A percentile compares a stretch with the other conserved stretches of the same genome.
Conservation (phyloP, 2,329 filamentous ascomycete genomes). For the Paraphaeosphaeria minitans region DNA sequence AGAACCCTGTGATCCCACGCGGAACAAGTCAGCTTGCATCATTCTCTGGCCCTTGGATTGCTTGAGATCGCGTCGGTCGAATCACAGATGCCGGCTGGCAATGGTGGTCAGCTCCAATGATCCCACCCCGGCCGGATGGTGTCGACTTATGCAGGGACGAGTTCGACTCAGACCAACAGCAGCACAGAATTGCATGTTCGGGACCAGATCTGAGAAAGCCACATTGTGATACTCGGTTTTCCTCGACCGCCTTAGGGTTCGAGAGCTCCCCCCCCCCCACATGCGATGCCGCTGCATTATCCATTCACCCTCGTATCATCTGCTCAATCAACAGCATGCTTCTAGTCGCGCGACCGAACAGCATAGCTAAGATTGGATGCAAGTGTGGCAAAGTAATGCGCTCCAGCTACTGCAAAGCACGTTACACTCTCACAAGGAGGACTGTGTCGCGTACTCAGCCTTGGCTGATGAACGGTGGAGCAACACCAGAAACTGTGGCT, state of each 20-base stretch:
- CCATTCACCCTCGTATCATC: not conserved
- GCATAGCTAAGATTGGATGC: not conserved
- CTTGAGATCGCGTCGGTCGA: constrained; percentile 14
- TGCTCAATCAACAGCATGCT: not conserved
- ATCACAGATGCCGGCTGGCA: constrained; percentile 21
- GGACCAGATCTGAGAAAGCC: constrained; percentile 1
- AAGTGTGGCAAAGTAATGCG: not conserved
- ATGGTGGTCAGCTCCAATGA: constrained; percentile 19
- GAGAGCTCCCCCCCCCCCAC: not conserved
- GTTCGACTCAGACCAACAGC: constrained; percentile 1
- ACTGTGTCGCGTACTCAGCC: not conserved
- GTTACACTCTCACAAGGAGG: not conserved
- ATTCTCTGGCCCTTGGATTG: constrained; percentile 3
- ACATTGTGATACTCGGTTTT: not conserved
- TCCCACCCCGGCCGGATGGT: not conserved
- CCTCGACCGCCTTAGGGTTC: constrained; percentile 2
- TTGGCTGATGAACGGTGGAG: not conserved
- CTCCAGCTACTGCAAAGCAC: not conserved
- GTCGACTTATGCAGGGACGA: constrained; percentile 17
- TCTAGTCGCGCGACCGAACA: not conserved
- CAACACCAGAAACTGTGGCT: not conserved
- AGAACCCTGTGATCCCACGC: constrained; percentile 14
- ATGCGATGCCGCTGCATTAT: not conserved
- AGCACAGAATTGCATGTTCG: not conserved
- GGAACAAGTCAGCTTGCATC: constrained; percentile 16